Evolutionary conservation across 2,329 filamentous ascomycete species (phyloP).

Genomic region (Pochonia chlamydosporia): DNA sequence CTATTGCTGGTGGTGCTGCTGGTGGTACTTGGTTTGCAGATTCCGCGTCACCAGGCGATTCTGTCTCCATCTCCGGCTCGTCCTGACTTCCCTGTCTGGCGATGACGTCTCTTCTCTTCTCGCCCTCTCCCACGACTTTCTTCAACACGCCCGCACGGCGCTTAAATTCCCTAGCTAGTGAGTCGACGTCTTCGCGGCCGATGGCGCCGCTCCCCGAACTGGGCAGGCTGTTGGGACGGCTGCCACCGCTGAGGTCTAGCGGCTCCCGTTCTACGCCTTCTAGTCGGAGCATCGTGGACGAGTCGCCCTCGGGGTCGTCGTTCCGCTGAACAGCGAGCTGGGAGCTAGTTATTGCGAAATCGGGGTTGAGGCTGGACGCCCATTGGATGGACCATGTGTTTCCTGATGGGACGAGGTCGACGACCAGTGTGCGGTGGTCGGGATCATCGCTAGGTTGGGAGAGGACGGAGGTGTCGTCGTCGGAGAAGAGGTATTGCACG

Average conservation of each 20-base stretch:
- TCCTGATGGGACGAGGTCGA: slow-evolving; percentile 45
- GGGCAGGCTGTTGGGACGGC: slow-evolving; percentile 17
- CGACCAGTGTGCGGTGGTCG: slow-evolving; percentile 44
- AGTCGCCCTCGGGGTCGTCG: slow-evolving; percentile 17
- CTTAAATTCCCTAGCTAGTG: slow-evolving; percentile 51
- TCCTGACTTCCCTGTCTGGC: neutral
- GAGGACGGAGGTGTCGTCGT: slow-evolving; percentile 78
- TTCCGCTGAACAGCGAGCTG: slow-evolving; percentile 36
- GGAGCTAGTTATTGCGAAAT: slow-evolving; percentile 59
- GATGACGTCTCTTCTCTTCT: slow-evolving; percentile 33
- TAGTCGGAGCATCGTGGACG: slow-evolving; percentile 26
- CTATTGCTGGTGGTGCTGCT: no score
- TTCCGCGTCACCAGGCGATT: neutral
- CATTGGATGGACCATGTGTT: slow-evolving; percentile 52
- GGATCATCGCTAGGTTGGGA: slow-evolving; percentile 49
- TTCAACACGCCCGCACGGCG: slow-evolving; percentile 49
- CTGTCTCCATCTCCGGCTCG: neutral
- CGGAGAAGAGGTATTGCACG: slow-evolving; percentile 87
- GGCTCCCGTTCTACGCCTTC: slow-evolving; percentile 33
- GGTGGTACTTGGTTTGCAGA: neutral
- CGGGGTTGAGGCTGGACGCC: slow-evolving; percentile 65
- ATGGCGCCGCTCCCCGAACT: slow-evolving; percentile 25
- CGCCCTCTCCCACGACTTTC: slow-evolving; percentile 47
- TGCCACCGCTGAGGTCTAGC: slow-evolving; percentile 15
- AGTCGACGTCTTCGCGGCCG: slow-evolving; percentile 41